Evolutionary conservation across 176 grass and related monocot species (phyloP), one percentile per base, ranked within the genome.

Genomic region (Miscanthus lutarioriparius): DNA sequence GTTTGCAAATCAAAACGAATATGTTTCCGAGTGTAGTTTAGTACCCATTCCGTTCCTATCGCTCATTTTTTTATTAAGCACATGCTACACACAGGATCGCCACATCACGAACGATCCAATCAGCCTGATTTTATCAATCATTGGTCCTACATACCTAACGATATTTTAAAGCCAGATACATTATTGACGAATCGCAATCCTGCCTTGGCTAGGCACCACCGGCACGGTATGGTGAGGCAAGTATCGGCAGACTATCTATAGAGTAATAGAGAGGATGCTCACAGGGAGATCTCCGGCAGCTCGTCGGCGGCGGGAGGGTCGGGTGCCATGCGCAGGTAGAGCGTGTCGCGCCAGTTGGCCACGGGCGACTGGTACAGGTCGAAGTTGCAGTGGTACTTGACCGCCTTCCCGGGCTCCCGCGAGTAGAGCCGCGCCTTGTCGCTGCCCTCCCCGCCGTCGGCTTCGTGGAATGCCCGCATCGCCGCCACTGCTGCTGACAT

Each of bases 261-360:
- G n/a, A 26, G 41, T 38, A 38, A 38, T 8, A n/a, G n/a, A 26
- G n/a, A 49, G 78, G 2, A 68, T 28, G 6, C 62, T 28, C 8
- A 94, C 92, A 72, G 88, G 87, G 77, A 86, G 73, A 5, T 83
- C 26, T 76, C 61, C 10, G 90, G 90, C 54, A 94, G 39, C 8
- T 41, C 39, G 39, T 41, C 39, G 8, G 39, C 39, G 39, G 39
- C 39, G 39, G 39, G 39, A 41, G 39, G 39, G 39, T 41, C 39
- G 39, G 39, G 39, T 41, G 39, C 39, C 39, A 41, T 41, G 39
- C 39, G 9, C 39, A 41, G 39, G 39, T 2, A 9, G 39, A 41
- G 39, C 39, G 39, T 10, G 39, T 41, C 39, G 39, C 7, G 39
- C 39, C 39, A 41, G 75, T 89, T 94, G n/a, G 84, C 77, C 32